phyloP scores from a whole-genome alignment of 192 early-diverging fungal species.

The Backusella liffmaniae region DNA sequence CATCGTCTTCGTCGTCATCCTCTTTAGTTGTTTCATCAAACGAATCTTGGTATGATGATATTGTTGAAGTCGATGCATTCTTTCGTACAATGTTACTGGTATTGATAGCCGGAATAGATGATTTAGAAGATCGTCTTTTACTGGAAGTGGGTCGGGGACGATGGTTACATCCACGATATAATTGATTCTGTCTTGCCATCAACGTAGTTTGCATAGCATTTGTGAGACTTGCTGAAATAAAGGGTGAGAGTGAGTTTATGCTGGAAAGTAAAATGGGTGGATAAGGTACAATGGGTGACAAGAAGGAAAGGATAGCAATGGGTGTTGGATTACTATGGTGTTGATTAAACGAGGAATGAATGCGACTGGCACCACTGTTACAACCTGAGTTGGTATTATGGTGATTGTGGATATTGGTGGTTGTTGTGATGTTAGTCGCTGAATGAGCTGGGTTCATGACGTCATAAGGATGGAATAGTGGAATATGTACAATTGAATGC shows the following conservation, averaged over 20 bases:
- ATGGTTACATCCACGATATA: constrained; percentile 4
- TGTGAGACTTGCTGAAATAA: constrained; percentile 43
- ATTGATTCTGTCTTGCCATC: constrained; percentile 12
- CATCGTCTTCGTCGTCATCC: neutral
- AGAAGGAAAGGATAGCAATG: constrained; percentile 53
- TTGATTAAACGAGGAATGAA: neutral
- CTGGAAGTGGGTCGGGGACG: neutral
- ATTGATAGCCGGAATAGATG: neutral
- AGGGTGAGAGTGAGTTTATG: constrained; percentile 41
- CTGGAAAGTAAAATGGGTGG: constrained; percentile 41
- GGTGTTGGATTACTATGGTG: constrained; percentile 23
- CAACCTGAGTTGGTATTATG: neutral
- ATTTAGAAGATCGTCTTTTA: neutral
- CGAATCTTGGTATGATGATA: neutral
- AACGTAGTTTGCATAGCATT: constrained; percentile 22
- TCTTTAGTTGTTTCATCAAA: neutral
- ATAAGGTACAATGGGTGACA: constrained; percentile 53
- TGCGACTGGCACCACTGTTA: neutral
- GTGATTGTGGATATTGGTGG: neutral
- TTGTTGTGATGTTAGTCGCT: neutral
- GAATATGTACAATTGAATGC: constrained; percentile 53
- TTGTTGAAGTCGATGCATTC: neutral
- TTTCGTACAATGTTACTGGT: neutral
- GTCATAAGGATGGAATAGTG: constrained; percentile 45
- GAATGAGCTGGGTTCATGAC: constrained; percentile 32